Conservation (phyloP, 139 green algal species). For the Chlamydomonas schloesseri region DNA sequence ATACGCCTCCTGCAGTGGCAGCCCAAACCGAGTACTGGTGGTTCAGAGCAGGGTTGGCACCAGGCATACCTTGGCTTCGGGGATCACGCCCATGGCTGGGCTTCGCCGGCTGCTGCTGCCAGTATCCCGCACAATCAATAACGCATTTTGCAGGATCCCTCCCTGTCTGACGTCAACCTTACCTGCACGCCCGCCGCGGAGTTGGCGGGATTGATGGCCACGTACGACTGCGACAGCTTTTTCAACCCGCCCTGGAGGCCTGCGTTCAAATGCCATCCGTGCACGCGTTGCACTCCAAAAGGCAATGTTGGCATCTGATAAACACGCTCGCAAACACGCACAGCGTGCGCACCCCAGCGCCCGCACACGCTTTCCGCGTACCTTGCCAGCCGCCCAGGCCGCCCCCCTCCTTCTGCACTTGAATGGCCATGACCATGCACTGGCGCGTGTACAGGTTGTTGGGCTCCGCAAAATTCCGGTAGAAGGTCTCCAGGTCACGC, state of each 20-base stretch:
- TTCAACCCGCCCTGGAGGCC: constrained; percentile 66
- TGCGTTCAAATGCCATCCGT: constrained; percentile 23
- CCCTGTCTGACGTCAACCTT: too few relatives aligned
- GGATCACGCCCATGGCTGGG: too few relatives aligned
- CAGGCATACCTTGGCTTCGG: too few relatives aligned
- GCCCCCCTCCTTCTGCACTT: constrained; percentile 60
- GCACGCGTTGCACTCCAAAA: not conserved
- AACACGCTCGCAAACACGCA: too few relatives aligned
- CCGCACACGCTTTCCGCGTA: too few relatives aligned
- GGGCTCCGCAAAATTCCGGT: constrained; percentile 71
- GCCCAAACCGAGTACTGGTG: too few relatives aligned
- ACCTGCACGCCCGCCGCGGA: constrained; percentile 57
- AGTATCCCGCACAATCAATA: too few relatives aligned
- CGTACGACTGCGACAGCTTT: constrained; percentile 57
- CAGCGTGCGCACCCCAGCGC: too few relatives aligned
- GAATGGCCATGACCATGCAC: constrained; percentile 64
- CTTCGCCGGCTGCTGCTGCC: too few relatives aligned
- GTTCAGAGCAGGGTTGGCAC: too few relatives aligned
- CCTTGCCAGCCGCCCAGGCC: constrained; percentile 52
- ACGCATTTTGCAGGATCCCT: too few relatives aligned
- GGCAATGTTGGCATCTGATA: too few relatives aligned
- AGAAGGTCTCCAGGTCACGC: constrained; percentile 66
- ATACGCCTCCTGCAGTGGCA: constrained; percentile 20
- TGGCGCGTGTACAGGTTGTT: constrained; percentile 71
- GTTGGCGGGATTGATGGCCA: constrained; percentile 50